Percentiles rank a stretch among this genome's conserved stretches.
Conservation (phyloP, 2,329 filamentous ascomycete species). For the Lachnellula subtilissima region DNA sequence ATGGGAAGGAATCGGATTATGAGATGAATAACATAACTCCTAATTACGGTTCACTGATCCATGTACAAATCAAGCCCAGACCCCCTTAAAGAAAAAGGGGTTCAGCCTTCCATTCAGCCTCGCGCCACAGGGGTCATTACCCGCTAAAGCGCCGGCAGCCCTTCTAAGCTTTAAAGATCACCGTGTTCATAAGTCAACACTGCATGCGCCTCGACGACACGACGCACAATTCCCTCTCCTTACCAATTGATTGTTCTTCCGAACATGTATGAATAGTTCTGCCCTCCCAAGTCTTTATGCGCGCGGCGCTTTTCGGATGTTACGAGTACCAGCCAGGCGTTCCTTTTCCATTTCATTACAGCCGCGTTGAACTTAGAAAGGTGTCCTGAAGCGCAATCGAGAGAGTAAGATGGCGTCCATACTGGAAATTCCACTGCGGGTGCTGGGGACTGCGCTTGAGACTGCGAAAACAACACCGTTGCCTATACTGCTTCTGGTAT, state of each 20-base stretch:
- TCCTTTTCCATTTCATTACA: not conserved
- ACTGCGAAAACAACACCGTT: constrained; percentile 12
- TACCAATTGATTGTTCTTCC: constrained; percentile 3
- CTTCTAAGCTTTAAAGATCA: constrained; percentile 3
- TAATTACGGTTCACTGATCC: no score
- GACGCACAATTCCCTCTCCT: constrained; percentile 6
- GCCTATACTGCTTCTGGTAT: constrained; percentile 11
- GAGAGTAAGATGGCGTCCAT: constrained; percentile 11
- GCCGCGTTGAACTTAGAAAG: not conserved
- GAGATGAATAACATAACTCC: no score
- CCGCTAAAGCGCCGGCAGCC: not conserved
- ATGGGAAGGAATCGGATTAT: no score
- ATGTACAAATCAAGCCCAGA: not conserved
- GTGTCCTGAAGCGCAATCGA: not conserved
- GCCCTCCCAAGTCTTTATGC: not conserved
- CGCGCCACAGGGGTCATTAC: constrained; percentile 7
- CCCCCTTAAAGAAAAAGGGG: not conserved
- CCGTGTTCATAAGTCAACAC: constrained; percentile 18
- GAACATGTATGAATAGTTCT: constrained; percentile 12
- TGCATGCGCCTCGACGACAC: constrained; percentile 1
- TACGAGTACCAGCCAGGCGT: not conserved
- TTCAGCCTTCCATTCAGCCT: constrained; percentile 12
- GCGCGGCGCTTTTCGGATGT: constrained; percentile 9
- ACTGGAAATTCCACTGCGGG: constrained; percentile 9
- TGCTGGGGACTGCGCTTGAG: constrained; percentile 6